phyloP scores from a whole-genome alignment of 2,329 filamentous ascomycete genomes.

The Fusarium illudens region DNA sequence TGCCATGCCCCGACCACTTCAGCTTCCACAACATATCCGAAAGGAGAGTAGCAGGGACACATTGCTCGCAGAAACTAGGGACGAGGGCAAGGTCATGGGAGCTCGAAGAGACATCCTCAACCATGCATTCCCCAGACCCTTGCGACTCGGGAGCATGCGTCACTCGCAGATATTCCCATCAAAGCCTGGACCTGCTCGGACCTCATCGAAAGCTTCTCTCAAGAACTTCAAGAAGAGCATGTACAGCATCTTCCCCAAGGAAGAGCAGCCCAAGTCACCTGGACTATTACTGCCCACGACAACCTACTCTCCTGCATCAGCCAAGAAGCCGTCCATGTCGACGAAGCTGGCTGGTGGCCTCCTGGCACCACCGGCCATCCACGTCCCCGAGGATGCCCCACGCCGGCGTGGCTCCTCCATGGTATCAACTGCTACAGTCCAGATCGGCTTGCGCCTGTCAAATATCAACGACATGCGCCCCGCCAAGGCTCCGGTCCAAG shows the following conservation, averaged over 20 bases:
- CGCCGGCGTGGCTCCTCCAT: conserved; percentile 69
- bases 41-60: conserved; percentile 24
- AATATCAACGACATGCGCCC: conserved; percentile 61
- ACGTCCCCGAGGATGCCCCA: conserved; percentile 48
- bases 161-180: conserved; percentile 26
- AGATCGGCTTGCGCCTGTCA: conserved; percentile 75
- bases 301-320: conserved; percentile 50
- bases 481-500: conserved; percentile 30
- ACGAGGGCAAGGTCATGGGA: conserved; percentile 45
- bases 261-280: conserved; percentile 32
- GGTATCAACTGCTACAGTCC: conserved; percentile 72
- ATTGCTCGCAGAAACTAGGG: conserved; percentile 37
- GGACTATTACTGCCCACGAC: conserved; percentile 58
- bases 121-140: conserved; percentile 19
- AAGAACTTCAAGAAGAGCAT: conserved; percentile 40
- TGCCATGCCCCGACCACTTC: conserved; percentile 14
- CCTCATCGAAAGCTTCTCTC: conserved; percentile 31
- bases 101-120: conserved; percentile 35
- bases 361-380: conserved; percentile 56
- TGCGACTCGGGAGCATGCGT: conserved; percentile 36
- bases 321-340: conserved; percentile 8
- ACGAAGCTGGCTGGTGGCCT: conserved; percentile 20
- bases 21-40: conserved; percentile 13
- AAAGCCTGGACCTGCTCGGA: conserved; percentile 26
- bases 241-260: conserved; percentile 40